Evolutionary conservation across 2,329 filamentous ascomycete species (phyloP).

Genomic region (Bipolaris zeicola): DNA sequence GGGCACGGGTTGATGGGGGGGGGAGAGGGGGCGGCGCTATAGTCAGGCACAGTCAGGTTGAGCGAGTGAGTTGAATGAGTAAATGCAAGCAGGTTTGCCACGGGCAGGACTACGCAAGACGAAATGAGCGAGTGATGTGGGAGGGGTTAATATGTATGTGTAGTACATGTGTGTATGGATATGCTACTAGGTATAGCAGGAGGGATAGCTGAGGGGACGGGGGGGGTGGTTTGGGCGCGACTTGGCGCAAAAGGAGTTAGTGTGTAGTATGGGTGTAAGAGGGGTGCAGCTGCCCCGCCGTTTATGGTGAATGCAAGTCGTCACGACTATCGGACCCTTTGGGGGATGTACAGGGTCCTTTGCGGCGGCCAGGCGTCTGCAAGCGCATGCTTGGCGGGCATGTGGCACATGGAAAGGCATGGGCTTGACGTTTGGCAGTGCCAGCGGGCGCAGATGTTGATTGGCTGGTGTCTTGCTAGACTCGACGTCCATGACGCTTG

Average conservation of each 20-base stretch:
- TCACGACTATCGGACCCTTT: constrained; percentile 19
- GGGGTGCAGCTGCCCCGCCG: background rate
- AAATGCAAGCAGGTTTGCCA: background rate
- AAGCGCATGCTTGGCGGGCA: constrained; percentile 4
- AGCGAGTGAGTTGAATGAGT: background rate
- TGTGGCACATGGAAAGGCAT: constrained; percentile 20
- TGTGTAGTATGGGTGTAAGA: background rate
- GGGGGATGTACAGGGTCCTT: constrained; percentile 16
- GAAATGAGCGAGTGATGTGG: background rate
- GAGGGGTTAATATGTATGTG: background rate
- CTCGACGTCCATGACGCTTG: constrained; percentile 37
- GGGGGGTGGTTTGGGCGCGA: background rate
- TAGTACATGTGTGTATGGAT: no score
- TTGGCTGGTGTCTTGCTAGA: constrained; percentile 21
- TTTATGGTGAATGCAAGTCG: constrained; percentile 14
- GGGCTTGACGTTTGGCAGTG: constrained; percentile 18
- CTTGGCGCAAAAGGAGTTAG: background rate
- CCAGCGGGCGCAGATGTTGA: constrained; percentile 11
- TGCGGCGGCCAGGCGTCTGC: constrained; percentile 9
- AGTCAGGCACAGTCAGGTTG: constrained; percentile 6
- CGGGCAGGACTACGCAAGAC: background rate
- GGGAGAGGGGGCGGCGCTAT: constrained; percentile 1
- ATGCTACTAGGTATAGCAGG: no score
- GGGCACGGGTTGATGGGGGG: constrained; percentile 1
- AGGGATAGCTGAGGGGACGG: no score